Base-by-base conservation (phyloP, 2,329 filamentous ascomycete species). In the Emmonsiellopsis sp. region DNA sequence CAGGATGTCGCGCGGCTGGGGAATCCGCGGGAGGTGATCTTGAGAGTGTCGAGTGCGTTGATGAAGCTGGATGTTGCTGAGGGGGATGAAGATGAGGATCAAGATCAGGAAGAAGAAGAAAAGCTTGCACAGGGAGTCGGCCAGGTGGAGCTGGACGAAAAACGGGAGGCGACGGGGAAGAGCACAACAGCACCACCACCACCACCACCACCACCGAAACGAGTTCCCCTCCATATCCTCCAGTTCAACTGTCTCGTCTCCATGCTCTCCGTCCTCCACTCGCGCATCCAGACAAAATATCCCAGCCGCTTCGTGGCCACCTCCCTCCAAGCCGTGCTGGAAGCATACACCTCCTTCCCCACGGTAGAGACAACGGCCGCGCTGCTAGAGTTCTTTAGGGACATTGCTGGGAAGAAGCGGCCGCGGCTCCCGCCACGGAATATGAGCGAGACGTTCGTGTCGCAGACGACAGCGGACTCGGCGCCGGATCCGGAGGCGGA, bases 301-400 rank as follows among this genome's bases (percentile, higher is more conserved):
- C 82, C 82, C 0, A 84, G 81, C 59, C 77, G 81, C 1, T 85
- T 85, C 60, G 71, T 85, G 11, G 81, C 81, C 7, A 83, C 81
- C 0, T 83, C 80, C 20, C 70, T 85, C 5, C 81, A 84, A 56
- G 81, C 82, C 8, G 77, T 80, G 1, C 66, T 85, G 5, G 75
- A 78, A 20, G 79, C 80, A 40, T 84, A 83, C 62, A 77, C 78
- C n/a, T 70, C 75, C 50, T 73, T 81, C 53, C 73, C 73, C 2
- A 76, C 78, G 45, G 74, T 78, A 51, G 80, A 81, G 57, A 79
- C 81, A 50, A 81, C 82, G 1, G 65, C 77, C 16, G 74, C 80
- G 1, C 73, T 82, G 15, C 69, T 84, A 40, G 76, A 79, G 56
- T 79, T 82, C 53, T 67, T 84, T 51, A 79, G 80, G 60, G 76